phyloP scores from a whole-genome alignment of 768 basidiomycete genomes.

The Pilatotrama ljubarskyi region DNA sequence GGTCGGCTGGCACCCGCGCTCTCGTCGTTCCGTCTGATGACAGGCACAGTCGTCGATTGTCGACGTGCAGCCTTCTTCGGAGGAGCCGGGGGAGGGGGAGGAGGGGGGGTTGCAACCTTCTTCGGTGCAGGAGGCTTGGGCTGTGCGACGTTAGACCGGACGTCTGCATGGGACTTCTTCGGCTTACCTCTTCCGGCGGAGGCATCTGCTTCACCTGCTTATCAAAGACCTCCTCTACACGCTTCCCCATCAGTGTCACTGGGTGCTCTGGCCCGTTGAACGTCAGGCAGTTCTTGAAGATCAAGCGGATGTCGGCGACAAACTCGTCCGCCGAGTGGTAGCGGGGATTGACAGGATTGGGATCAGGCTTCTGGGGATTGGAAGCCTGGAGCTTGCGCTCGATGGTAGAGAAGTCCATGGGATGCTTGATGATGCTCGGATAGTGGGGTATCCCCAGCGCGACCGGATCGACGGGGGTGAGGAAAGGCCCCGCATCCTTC shows the following conservation, averaged over 20 bases:
- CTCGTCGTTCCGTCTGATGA: slow-evolving; percentile 76
- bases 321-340: slow-evolving; percentile 82
- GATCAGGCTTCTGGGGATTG: slow-evolving; percentile 76
- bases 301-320: slow-evolving; percentile 77
- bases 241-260: slow-evolving; percentile 76
- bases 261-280: slow-evolving; percentile 95
- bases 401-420: slow-evolving; percentile 93
- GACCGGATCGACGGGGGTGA: slow-evolving; percentile 85
- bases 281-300: slow-evolving; percentile 83
- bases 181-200: slow-evolving; percentile 65
- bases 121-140: slow-evolving; percentile 47
- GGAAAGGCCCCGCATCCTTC: slow-evolving; percentile 81
- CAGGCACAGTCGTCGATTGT: slow-evolving; percentile 78
- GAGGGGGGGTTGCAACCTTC: slow-evolving; percentile 41
- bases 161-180: neutral
- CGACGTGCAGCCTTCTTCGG: slow-evolving; percentile 58
- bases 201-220: slow-evolving; percentile 87
- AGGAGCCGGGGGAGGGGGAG: slow-evolving; percentile 43
- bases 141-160: slow-evolving; percentile 35
- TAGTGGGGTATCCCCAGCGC: slow-evolving; percentile 88
- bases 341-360: slow-evolving; percentile 68
- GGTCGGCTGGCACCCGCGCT: slow-evolving; percentile 67
- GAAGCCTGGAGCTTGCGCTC: slow-evolving; percentile 84
- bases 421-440: slow-evolving; percentile 77
- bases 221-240: slow-evolving; percentile 83